Percentiles rank a stretch among this genome's conserved stretches.
Conservation (phyloP, 1,284 basidiomycete species). For the Neotropicomus parvogracilis region DNA sequence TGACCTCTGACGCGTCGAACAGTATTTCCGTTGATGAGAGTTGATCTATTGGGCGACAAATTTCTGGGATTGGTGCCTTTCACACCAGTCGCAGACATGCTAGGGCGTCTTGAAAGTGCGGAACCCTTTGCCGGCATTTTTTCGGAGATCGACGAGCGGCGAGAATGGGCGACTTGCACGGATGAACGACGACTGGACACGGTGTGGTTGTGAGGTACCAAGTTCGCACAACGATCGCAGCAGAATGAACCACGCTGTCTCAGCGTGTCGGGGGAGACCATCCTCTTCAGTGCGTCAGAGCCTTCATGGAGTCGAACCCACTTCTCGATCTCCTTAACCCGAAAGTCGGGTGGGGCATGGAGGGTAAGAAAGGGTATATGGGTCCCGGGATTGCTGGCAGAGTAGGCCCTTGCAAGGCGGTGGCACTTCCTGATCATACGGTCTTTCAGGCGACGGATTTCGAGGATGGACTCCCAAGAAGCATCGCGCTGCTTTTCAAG, state of each 20-base stretch:
- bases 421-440: conserved; percentile 75
- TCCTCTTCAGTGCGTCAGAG: conserved; percentile 25
- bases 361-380: conserved; percentile 54
- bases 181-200: conserved; percentile 29
- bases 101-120: conserved; percentile 22
- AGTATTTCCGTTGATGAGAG: conserved; percentile 5
- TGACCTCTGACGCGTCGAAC: conserved; percentile 9
- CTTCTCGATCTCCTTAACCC: conserved; percentile 71
- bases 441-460: conserved; percentile 73
- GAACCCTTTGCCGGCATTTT: conserved; percentile 12
- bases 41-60: conserved; percentile 16
- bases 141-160: conserved; percentile 27
- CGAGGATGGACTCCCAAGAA: conserved; percentile 62
- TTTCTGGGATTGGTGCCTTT: conserved; percentile 1
- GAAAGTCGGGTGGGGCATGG: conserved; percentile 65
- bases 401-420: conserved; percentile 45
- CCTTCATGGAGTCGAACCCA: conserved; percentile 53
- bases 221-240: conserved; percentile 35
- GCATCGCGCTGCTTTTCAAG: conserved; percentile 52
- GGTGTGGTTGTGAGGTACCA: conserved; percentile 33
- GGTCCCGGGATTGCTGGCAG: conserved; percentile 37
- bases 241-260: conserved; percentile 33
- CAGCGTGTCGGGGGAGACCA: conserved; percentile 18
- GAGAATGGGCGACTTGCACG: conserved; percentile 25
- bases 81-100: conserved; percentile 9